phyloP scores from a whole-genome alignment of 805 yeast genomes.

The Candida ficus region DNA sequence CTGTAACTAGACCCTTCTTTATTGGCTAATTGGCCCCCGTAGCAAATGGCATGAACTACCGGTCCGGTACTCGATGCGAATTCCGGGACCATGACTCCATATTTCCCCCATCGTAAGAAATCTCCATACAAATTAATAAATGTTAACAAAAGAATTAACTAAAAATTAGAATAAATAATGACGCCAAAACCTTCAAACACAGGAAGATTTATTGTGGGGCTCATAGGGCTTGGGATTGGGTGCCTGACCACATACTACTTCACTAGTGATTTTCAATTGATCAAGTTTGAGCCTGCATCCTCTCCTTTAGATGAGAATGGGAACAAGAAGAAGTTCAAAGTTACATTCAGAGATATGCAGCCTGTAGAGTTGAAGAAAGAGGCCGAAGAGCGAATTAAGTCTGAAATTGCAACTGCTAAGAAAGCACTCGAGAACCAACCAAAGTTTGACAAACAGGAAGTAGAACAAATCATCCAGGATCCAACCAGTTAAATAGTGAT shows the following conservation, averaged over 20 bases:
- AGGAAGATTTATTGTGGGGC: conserved; percentile 15
- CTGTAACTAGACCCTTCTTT: too few relatives aligned
- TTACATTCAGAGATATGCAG: conserved; percentile 31
- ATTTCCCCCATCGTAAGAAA: too few relatives aligned
- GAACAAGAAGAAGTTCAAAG: conserved; percentile 30
- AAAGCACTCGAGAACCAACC: neutral
- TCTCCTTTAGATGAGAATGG: conserved; percentile 34
- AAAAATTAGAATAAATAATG: neutral
- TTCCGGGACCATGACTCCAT: too few relatives aligned
- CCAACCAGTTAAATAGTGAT: conserved; percentile 11
- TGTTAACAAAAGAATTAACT: too few relatives aligned
- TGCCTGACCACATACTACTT: conserved; percentile 13
- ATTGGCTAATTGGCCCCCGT: too few relatives aligned
- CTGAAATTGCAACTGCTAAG: neutral
- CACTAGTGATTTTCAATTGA: conserved; percentile 25
- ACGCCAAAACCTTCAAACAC: conserved; percentile 9
- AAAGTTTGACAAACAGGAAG: conserved; percentile 3
- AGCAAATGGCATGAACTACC: too few relatives aligned
- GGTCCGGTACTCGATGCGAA: too few relatives aligned
- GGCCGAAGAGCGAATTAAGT: conserved; percentile 12
- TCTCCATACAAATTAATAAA: too few relatives aligned
- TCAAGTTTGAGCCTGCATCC: conserved; percentile 36
- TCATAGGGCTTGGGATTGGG: conserved; percentile 16
- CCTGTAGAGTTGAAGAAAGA: conserved; percentile 36
- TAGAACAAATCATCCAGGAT: conserved; percentile 14